Evolutionary conservation across 768 basidiomycete genomes (phyloP), one percentile per base, ranked within the genome.

Genomic region (Psilocybe subaeruginosa): DNA sequence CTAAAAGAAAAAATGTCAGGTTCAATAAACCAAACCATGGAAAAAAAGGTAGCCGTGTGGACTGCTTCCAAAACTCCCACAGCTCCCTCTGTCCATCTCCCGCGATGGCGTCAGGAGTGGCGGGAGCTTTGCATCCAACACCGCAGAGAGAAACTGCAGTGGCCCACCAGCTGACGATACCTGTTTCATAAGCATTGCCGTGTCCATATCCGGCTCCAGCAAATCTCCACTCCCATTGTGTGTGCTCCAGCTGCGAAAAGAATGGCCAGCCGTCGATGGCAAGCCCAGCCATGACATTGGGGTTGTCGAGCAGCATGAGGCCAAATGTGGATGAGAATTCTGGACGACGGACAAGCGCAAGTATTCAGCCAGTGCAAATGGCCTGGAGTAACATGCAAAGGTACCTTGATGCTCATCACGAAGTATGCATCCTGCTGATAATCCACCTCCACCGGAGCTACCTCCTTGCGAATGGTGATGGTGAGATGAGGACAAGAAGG

Each of bases 271-370:
- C 87, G n/a, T n/a, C n/a, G n/a, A n/a, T n/a, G 1, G 85, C 72
- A 50, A 91, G 77, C 2, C 87, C 83, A 0, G 89, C 86, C 37
- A 92, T 78, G 7, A 88, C 86, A 56, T 82, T 82, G 1, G 86
- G 84, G 68, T 93, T 91, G 59, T 92, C 91, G 54, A 93, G 79
- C 19, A n/a, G 85, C 86, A 93, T 84, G 54, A 89, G 79, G 7
- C 89, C 91, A 69, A 93, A 92, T 1, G 87, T 88, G 23, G 80
- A 82, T 3, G 82, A 84, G 67, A 89, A 83, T 59, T 82, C 79
- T 61, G 62, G 62, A 53, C 8, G 37, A 41, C 60, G 55, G 31
- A 56, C 35, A 41, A 49, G 35, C 33, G 35, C 37, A 43, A 49
- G 39, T 12, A 41, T 62, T 62, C 53, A 58, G 56, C 56, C 61